These are phyloP conservation scores for Fusarium euwallaceae DNA, from an alignment of 2,329 filamentous ascomycete species.

Conservation along the genomic window DNA sequence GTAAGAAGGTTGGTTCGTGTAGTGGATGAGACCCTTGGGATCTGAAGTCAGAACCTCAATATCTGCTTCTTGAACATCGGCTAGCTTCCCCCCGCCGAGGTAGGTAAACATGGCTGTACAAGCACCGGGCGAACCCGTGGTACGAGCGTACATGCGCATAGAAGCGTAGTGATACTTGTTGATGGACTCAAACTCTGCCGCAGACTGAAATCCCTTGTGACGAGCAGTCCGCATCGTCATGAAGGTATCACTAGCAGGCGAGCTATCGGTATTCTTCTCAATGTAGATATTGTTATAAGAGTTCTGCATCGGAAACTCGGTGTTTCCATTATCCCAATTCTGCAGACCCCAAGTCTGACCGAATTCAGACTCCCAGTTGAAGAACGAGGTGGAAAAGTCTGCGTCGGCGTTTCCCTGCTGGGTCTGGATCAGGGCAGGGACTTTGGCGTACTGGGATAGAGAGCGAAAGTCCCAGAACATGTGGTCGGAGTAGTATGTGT, in stretches of 20 bases:
- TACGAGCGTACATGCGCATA: slow-evolving; percentile 63
- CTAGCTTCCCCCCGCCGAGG: slow-evolving; percentile 50
- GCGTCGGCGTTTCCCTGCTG: slow-evolving; percentile 50
- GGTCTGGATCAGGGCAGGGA: slow-evolving; percentile 49
- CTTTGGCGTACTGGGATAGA: slow-evolving; percentile 43
- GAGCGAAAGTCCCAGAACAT: slow-evolving; percentile 51
- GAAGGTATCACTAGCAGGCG: slow-evolving; percentile 53
- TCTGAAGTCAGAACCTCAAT: slow-evolving; percentile 64
- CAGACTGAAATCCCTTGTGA: slow-evolving; percentile 57
- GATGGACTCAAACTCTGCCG: slow-evolving; percentile 60
- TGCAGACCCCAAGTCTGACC: slow-evolving; percentile 52
- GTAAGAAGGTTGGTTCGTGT: slow-evolving; percentile 71
- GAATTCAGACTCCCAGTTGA: slow-evolving; percentile 49
- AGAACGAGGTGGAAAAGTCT: slow-evolving; percentile 51
- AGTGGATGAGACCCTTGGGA: slow-evolving; percentile 58
- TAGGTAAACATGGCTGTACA: slow-evolving; percentile 67
- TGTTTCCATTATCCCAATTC: slow-evolving; percentile 54
- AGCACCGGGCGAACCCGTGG: slow-evolving; percentile 59
- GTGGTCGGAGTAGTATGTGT: slow-evolving; percentile 44
- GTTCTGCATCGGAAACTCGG: slow-evolving; percentile 53
- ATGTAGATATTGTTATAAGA: slow-evolving; percentile 60
- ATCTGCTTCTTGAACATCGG: slow-evolving; percentile 62
- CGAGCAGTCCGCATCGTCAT: slow-evolving; percentile 62
- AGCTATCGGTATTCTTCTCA: slow-evolving; percentile 53
- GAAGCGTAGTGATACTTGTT: slow-evolving; percentile 46